Conservation (phyloP, 1,284 basidiomycete species). For the Fomes fomentarius region DNA sequence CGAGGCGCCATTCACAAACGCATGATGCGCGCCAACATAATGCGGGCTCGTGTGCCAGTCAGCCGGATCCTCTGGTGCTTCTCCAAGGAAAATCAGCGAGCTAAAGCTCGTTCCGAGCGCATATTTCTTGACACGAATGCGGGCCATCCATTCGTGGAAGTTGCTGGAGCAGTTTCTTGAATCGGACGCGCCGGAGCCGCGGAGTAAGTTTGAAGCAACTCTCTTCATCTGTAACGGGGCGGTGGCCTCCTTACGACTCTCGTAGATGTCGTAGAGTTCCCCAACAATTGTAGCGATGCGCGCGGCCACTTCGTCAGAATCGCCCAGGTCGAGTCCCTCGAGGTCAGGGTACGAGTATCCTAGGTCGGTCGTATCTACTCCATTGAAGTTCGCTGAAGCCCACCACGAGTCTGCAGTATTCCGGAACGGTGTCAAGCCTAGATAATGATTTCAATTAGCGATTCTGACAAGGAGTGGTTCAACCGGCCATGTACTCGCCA, state of each 20-base stretch:
- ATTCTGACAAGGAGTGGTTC: not conserved
- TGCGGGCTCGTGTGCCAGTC: conserved; percentile 38
- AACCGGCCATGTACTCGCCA: conserved; percentile 33
- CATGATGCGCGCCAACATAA: conserved; percentile 42
- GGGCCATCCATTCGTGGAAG: conserved; percentile 44
- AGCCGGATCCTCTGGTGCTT: conserved; percentile 37
- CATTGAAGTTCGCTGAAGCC: conserved; percentile 31
- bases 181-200: too few relatives aligned
- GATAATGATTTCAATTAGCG: not conserved
- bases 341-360: conserved; percentile 51
- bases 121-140: conserved; percentile 44
- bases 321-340: conserved; percentile 38
- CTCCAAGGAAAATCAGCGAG: conserved; percentile 46
- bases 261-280: conserved; percentile 22
- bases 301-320: conserved; percentile 31
- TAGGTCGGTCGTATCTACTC: conserved; percentile 26
- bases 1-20: conserved; percentile 43
- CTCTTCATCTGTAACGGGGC: too few relatives aligned
- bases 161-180: too few relatives aligned
- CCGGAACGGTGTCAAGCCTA: conserved; percentile 39
- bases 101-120: conserved; percentile 45
- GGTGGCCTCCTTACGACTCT: not conserved
- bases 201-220: too few relatives aligned
- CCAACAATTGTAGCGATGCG: conserved; percentile 40
- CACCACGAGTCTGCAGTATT: conserved; percentile 34